Percentiles rank a stretch among this genome's conserved stretches.
phyloP scores from a whole-genome alignment of 176 grass and related monocot species.

The Ensete glaucum region DNA sequence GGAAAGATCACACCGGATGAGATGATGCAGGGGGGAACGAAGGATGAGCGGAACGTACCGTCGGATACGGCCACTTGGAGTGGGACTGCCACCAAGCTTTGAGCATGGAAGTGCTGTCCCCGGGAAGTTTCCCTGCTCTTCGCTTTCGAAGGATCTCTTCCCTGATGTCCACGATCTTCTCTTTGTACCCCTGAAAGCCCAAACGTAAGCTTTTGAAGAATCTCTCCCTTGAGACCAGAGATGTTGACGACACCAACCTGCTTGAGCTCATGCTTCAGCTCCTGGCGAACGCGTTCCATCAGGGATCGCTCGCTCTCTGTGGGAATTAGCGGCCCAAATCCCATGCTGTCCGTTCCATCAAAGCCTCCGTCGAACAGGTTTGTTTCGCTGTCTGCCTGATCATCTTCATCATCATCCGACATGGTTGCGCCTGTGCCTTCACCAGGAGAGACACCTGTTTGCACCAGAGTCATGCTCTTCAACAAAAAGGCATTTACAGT shows the following conservation, averaged over 20 bases:
- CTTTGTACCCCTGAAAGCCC: conserved; percentile 70
- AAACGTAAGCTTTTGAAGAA: conserved; percentile 10
- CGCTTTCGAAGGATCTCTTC: conserved; percentile 93
- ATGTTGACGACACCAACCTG: conserved; percentile 31
- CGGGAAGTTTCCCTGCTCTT: conserved; percentile 93
- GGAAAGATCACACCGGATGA: too few species aligned
- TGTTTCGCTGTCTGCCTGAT: conserved; percentile 71
- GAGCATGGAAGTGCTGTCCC: conserved; percentile 72
- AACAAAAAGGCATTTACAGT: background rate
- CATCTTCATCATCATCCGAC: conserved; percentile 95
- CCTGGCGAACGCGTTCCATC: conserved; percentile 74
- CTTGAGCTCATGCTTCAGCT: conserved; percentile 87
- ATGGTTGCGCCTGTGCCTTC: conserved; percentile 94
- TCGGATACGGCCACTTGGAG: conserved; percentile 95
- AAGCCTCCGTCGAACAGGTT: conserved; percentile 57
- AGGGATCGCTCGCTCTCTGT: conserved; percentile 90
- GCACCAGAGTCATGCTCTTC: background rate
- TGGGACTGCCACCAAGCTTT: conserved; percentile 98
- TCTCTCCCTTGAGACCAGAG: background rate
- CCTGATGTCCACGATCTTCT: conserved; percentile 87
- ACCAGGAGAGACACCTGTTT: conserved; percentile 70
- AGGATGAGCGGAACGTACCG: conserved; percentile 30
- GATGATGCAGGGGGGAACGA: background rate
- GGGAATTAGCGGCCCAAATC: conserved; percentile 74
- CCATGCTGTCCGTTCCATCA: conserved; percentile 74